Conservation (phyloP, 345 rosid genomes). For the Triadica sebifera region DNA sequence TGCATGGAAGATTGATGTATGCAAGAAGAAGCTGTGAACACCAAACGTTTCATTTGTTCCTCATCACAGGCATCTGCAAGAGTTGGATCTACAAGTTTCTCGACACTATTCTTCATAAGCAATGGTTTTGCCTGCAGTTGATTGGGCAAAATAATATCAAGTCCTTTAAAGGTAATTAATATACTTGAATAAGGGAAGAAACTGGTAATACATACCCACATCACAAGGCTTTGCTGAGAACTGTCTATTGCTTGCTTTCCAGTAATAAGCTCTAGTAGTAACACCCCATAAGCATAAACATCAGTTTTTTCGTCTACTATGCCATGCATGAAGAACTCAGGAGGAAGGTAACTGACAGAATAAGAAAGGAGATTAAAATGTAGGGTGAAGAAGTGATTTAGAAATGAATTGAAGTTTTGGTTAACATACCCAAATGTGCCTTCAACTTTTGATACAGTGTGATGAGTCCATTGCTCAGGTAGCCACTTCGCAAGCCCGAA, state of each 20-base stretch:
- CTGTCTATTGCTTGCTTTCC: conserved; percentile 80
- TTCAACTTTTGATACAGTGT: conserved; percentile 69
- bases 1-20: conserved; percentile 50
- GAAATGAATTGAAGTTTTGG: conserved; percentile 9
- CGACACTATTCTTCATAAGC: conserved; percentile 32
- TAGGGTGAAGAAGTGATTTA: not conserved
- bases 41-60: conserved; percentile 49
- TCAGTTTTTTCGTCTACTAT: conserved; percentile 92
- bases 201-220: conserved; percentile 65
- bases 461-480: conserved; percentile 93
- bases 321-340: conserved; percentile 91
- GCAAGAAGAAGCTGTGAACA: conserved; percentile 56
- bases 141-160: not conserved
- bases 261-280: conserved; percentile 75
- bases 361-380: conserved; percentile 13
- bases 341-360: conserved; percentile 71
- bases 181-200: not conserved
- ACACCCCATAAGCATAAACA: conserved; percentile 85
- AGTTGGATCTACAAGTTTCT: conserved; percentile 65
- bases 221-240: conserved; percentile 77
- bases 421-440: conserved; percentile 88
- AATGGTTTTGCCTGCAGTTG: conserved; percentile 52
- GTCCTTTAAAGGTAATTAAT: not conserved
- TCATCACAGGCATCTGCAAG: conserved; percentile 47
- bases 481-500: conserved; percentile 96